These are phyloP conservation scores for Domatiomyces globalis DNA, from an alignment of 2,329 filamentous ascomycete species.

Conservation along the genomic window DNA sequence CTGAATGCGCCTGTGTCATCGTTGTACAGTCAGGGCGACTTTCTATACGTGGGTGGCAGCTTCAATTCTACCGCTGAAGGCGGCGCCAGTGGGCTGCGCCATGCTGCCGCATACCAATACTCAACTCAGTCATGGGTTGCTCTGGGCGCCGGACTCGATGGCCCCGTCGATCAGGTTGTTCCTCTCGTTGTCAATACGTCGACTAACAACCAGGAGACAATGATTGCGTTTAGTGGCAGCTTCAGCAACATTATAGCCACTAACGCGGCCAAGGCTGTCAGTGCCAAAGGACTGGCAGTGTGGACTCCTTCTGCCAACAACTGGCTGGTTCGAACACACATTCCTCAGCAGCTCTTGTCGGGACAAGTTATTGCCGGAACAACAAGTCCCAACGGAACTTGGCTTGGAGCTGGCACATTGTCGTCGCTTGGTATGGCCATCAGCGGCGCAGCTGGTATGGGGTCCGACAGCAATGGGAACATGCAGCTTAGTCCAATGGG, in stretches of 20 bases:
- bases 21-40: conserved; percentile 51
- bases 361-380: conserved; percentile 61
- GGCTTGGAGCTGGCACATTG: conserved; percentile 72
- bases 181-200: conserved; percentile 69
- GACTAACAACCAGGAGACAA: conserved; percentile 50
- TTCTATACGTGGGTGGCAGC: conserved; percentile 67
- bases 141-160: conserved; percentile 75
- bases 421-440: conserved; percentile 59
- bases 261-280: conserved; percentile 44
- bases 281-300: conserved; percentile 64
- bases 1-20: conserved; percentile 65
- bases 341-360: conserved; percentile 49
- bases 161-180: conserved; percentile 59
- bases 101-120: conserved; percentile 64
- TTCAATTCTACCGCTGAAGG: conserved; percentile 57
- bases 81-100: conserved; percentile 42
- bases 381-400: conserved; percentile 43
- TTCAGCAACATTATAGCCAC: conserved; percentile 63
- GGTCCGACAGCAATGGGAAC: conserved; percentile 19
- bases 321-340: conserved; percentile 66
- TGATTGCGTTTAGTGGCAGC: conserved; percentile 64
- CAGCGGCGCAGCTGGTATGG: conserved; percentile 56
- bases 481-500: conserved; percentile 28
- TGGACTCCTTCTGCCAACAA: conserved; percentile 79
- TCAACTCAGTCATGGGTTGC: conserved; percentile 56